Conservation (phyloP, 2,329 filamentous ascomycete genomes). For the Epicoccum sorghinum region DNA sequence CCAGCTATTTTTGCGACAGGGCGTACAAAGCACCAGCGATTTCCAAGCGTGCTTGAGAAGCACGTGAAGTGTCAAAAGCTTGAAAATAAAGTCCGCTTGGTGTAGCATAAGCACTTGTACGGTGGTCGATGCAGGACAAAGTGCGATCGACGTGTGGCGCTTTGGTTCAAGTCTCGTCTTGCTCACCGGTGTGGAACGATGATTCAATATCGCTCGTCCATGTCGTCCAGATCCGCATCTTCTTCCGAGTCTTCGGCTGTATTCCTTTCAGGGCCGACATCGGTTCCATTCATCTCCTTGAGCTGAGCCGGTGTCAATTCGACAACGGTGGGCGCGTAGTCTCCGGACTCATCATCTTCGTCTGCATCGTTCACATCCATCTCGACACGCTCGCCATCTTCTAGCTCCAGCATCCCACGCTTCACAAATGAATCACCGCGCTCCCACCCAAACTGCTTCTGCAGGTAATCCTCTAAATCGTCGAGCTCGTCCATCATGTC, state of each 20-base stretch:
- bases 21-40: slow-evolving; percentile 15
- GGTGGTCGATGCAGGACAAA: background rate
- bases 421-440: slow-evolving; percentile 60
- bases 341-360: slow-evolving; percentile 67
- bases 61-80: background rate
- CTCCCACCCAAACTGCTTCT: slow-evolving; percentile 64
- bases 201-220: slow-evolving; percentile 46
- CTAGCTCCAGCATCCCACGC: slow-evolving; percentile 64
- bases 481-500: slow-evolving; percentile 61
- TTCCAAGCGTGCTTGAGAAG: background rate
- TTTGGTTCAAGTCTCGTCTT: background rate
- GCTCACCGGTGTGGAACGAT: slow-evolving; percentile 7
- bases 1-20: slow-evolving; percentile 31
- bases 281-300: slow-evolving; percentile 42
- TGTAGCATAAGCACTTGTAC: slow-evolving; percentile 1
- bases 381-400: slow-evolving; percentile 68
- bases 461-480: slow-evolving; percentile 61
- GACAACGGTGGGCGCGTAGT: slow-evolving; percentile 68
- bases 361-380: slow-evolving; percentile 62
- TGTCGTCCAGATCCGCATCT: slow-evolving; percentile 46
- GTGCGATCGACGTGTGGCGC: background rate
- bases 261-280: slow-evolving; percentile 23
- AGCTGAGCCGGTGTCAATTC: slow-evolving; percentile 56
- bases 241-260: slow-evolving; percentile 45
- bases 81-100: background rate